Evolutionary conservation across 208 protist genomes (phyloP).

Genomic region (Wallacemonas sp.): DNA sequence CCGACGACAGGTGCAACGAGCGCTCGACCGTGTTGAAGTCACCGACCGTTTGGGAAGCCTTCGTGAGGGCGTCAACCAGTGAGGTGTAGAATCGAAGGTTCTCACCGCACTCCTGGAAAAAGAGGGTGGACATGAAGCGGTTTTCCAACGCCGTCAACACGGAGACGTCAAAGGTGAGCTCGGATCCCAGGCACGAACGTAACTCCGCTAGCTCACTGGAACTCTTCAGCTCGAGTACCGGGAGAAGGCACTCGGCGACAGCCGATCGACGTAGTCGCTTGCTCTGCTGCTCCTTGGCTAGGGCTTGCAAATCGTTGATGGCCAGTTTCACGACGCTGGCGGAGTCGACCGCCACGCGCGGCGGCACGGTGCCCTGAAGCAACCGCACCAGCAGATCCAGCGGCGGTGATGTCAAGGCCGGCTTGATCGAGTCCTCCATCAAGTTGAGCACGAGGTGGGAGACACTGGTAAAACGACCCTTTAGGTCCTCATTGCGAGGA

Average conservation of each 20-base stretch:
- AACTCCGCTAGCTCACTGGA: slow-evolving; percentile 46
- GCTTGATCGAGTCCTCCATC: slow-evolving; percentile 29
- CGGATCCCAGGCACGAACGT: slow-evolving; percentile 39
- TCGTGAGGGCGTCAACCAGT: slow-evolving; percentile 50
- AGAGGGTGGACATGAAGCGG: slow-evolving; percentile 67
- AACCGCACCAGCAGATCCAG: slow-evolving; percentile 52
- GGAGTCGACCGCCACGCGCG: slow-evolving; percentile 72
- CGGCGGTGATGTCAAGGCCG: slow-evolving; percentile 28
- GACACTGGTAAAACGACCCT: slow-evolving; percentile 20
- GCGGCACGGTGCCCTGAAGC: slow-evolving; percentile 44
- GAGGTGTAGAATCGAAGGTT: slow-evolving; percentile 50
- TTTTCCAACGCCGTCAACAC: slow-evolving; percentile 33
- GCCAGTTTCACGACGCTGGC: slow-evolving; percentile 59
- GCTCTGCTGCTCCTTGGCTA: slow-evolving; percentile 63
- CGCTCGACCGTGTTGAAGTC: slow-evolving; percentile 22
- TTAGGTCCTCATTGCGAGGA: slow-evolving; percentile 16
- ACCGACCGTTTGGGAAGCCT: neutral
- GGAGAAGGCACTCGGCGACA: slow-evolving; percentile 58
- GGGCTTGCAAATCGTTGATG: slow-evolving; percentile 44
- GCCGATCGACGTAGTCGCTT: slow-evolving; percentile 57
- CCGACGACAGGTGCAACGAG: slow-evolving; percentile 40
- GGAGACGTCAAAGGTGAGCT: slow-evolving; percentile 63
- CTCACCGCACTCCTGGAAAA: slow-evolving; percentile 64
- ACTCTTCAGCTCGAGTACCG: slow-evolving; percentile 65
- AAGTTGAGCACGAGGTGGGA: slow-evolving; percentile 77